These are phyloP conservation scores for Sorghum bicolor DNA, from an alignment of 176 grass and related monocot genomes.

Conservation along the genomic window Sorghum_bicolor_NCBIv3 NC_012870.2:20967001-20967500, in stretches of 20 bases:
- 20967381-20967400: constrained; percentile 58
- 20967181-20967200: constrained; percentile 51
- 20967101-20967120: constrained; percentile 39
- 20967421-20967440: constrained; percentile 57
- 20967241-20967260: constrained; percentile 47
- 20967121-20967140: constrained; percentile 52
- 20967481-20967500: constrained; percentile 55
- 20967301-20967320: constrained; percentile 47
- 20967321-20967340: constrained; percentile 55
- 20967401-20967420: constrained; percentile 57
- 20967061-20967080: constrained; percentile 37
- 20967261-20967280: neutral
- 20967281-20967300: constrained; percentile 39
- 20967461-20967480: constrained; percentile 42
- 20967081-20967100: constrained; percentile 24
- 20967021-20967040: constrained; percentile 56
- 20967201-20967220: constrained; percentile 56
- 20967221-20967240: constrained; percentile 59
- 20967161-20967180: constrained; percentile 38
- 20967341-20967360: constrained; percentile 33
- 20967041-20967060: constrained; percentile 51
- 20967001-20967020: constrained; percentile 58
- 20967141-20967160: constrained; percentile 39
- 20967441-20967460: constrained; percentile 66
- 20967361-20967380: constrained; percentile 62